Percentiles rank a stretch among this genome's conserved stretches.
These are phyloP conservation scores for Avena insularis DNA, from an alignment of 176 grass and related monocot species.

Conservation along the genomic window DNA sequence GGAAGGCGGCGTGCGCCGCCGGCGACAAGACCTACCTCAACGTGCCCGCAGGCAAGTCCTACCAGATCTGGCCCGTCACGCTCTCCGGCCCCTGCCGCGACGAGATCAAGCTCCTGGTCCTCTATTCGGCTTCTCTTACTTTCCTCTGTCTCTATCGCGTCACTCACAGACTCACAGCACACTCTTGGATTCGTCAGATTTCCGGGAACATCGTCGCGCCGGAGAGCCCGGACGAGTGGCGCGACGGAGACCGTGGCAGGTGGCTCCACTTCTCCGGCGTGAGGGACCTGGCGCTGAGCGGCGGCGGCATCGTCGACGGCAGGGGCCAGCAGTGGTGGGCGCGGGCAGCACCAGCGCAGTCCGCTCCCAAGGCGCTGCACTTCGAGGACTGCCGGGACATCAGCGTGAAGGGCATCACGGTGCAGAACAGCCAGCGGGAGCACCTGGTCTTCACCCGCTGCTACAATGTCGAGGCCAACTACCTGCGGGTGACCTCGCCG, in stretches of 20 bases:
- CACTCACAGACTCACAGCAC: no score
- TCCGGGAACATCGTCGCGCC: slow-evolving; percentile 59
- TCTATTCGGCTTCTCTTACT: no score
- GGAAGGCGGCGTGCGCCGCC: slow-evolving; percentile 58
- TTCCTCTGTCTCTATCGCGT: neutral
- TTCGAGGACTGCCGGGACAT: slow-evolving; percentile 67
- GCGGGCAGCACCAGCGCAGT: no score
- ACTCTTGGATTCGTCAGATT: slow-evolving; percentile 31
- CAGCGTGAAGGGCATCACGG: slow-evolving; percentile 47
- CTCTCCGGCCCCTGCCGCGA: slow-evolving; percentile 60
- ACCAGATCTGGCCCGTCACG: slow-evolving; percentile 56
- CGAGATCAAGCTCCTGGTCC: slow-evolving; percentile 51
- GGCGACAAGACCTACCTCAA: slow-evolving; percentile 37
- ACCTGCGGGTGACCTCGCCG: slow-evolving; percentile 72
- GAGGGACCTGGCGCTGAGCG: slow-evolving; percentile 44
- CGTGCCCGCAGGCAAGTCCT: slow-evolving; percentile 61
- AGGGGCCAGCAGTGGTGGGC: slow-evolving; percentile 72
- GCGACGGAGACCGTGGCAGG: neutral
- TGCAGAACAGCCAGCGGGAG: slow-evolving; percentile 65
- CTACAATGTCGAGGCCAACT: slow-evolving; percentile 50
- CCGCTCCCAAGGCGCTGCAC: slow-evolving; percentile 59
- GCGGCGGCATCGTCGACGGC: slow-evolving; percentile 73
- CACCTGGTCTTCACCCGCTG: slow-evolving; percentile 75
- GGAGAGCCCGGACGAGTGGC: slow-evolving; percentile 57
- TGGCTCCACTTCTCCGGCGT: slow-evolving; percentile 64